phyloP scores from a whole-genome alignment of 805 yeast species.

The Lipomyces oligophaga region DNA sequence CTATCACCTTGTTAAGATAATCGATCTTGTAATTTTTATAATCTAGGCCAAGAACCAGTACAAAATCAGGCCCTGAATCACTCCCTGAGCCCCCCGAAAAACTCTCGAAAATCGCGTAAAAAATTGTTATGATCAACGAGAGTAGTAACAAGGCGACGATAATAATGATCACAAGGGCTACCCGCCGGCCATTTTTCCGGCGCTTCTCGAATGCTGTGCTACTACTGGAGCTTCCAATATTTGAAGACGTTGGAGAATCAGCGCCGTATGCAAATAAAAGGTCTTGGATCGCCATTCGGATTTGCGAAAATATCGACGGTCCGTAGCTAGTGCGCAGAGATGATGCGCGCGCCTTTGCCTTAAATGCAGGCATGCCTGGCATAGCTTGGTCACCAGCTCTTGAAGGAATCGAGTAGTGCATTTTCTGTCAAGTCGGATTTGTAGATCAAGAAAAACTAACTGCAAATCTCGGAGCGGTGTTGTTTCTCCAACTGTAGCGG shows the following conservation, averaged over 20 bases:
- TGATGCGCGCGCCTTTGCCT: conserved; percentile 14
- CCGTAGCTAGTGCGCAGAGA: conserved; percentile 8
- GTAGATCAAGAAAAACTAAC: too few species aligned
- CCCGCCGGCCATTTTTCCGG: conserved; percentile 12
- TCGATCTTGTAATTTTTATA: conserved; percentile 59
- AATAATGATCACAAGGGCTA: conserved; percentile 4
- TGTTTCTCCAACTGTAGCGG: too few species aligned
- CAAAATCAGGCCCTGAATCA: conserved; percentile 38
- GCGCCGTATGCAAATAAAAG: neutral
- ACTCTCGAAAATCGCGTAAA: conserved; percentile 4
- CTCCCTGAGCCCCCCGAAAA: conserved; percentile 8
- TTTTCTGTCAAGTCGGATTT: too few species aligned
- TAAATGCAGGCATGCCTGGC: conserved; percentile 19
- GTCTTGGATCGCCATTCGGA: conserved; percentile 5
- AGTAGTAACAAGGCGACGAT: conserved; percentile 1
- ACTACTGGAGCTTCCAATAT: neutral
- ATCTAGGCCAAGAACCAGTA: conserved; percentile 76
- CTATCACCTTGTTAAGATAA: conserved; percentile 65
- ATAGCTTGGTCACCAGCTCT: conserved; percentile 16
- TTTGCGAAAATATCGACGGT: conserved; percentile 8
- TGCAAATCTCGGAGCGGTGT: too few species aligned
- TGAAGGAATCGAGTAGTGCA: conserved; percentile 27
- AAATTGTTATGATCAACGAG: conserved; percentile 1
- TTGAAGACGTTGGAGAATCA: neutral
- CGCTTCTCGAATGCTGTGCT: conserved; percentile 9